Conservation (phyloP, 192 early-diverging fungal species). For the Backusella westeae region DNA sequence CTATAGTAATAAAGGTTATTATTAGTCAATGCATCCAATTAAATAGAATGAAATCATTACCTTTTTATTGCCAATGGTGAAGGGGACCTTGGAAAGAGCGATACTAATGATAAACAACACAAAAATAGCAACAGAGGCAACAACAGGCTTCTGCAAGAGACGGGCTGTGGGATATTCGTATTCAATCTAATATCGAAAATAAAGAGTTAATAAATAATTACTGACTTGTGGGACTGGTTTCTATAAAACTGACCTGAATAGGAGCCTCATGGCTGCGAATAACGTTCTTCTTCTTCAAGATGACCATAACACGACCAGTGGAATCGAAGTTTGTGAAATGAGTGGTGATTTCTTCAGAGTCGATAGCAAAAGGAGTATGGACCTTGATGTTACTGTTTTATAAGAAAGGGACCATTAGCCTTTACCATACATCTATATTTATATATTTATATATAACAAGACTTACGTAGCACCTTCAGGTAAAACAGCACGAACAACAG, state of each 20-base stretch:
- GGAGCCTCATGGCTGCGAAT: conserved; percentile 62
- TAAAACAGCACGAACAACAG: conserved; percentile 72
- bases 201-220: too few relatives aligned
- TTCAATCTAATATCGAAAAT: conserved; percentile 33
- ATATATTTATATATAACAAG: too few relatives aligned
- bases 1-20: background rate
- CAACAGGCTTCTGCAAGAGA: conserved; percentile 64
- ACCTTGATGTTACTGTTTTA: conserved; percentile 64
- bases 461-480: conserved; percentile 89
- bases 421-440: background rate
- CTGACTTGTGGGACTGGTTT: too few relatives aligned
- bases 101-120: conserved; percentile 56
- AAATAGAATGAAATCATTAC: conserved; percentile 14
- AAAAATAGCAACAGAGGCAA: conserved; percentile 49
- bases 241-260: conserved; percentile 31
- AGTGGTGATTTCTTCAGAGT: conserved; percentile 45
- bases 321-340: conserved; percentile 88
- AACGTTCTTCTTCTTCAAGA: conserved; percentile 67
- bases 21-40: background rate
- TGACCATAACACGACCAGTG: conserved; percentile 80
- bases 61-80: conserved; percentile 48
- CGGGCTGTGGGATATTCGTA: conserved; percentile 47
- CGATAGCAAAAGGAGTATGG: conserved; percentile 57
- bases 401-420: background rate
- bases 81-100: conserved; percentile 51